phyloP scores from a whole-genome alignment of 1,284 basidiomycete genomes.

The Ganoderma leucocontextum region DNA sequence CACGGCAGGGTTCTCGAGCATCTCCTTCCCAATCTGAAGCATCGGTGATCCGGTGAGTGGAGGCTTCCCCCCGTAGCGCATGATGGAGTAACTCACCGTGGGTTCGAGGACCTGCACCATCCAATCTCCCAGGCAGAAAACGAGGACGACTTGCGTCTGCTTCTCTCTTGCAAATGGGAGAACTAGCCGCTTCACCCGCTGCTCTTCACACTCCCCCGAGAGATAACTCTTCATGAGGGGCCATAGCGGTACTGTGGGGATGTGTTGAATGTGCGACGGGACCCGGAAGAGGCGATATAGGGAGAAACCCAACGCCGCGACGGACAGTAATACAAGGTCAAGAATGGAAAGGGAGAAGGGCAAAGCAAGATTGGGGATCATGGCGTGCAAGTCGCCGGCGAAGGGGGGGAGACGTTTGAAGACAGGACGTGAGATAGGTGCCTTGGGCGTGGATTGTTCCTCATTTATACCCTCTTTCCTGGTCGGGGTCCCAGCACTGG shows the following conservation, averaged over 20 bases:
- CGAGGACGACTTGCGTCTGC: conserved; percentile 33
- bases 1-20: conserved; percentile 26
- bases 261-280: conserved; percentile 34
- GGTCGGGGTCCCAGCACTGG: not conserved
- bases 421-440: not conserved
- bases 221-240: conserved; percentile 35
- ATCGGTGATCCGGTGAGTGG: not conserved
- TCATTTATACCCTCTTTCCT: not conserved
- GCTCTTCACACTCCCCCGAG: conserved; percentile 34
- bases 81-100: conserved; percentile 24
- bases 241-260: conserved; percentile 34
- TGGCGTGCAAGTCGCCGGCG: not conserved
- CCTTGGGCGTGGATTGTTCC: not conserved
- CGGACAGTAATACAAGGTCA: conserved; percentile 14
- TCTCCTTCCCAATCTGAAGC: conserved; percentile 24
- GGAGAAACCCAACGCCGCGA: conserved; percentile 9
- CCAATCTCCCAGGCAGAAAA: conserved; percentile 38
- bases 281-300: conserved; percentile 24
- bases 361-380: not conserved
- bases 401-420: not conserved
- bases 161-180: conserved; percentile 35
- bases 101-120: conserved; percentile 38
- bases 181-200: conserved; percentile 33
- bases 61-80: not conserved
- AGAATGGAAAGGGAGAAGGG: conserved; percentile 5